These are phyloP conservation scores for Epichloe aotearoae DNA, from an alignment of 2,329 filamentous ascomycete genomes.

Conservation along the genomic window DNA sequence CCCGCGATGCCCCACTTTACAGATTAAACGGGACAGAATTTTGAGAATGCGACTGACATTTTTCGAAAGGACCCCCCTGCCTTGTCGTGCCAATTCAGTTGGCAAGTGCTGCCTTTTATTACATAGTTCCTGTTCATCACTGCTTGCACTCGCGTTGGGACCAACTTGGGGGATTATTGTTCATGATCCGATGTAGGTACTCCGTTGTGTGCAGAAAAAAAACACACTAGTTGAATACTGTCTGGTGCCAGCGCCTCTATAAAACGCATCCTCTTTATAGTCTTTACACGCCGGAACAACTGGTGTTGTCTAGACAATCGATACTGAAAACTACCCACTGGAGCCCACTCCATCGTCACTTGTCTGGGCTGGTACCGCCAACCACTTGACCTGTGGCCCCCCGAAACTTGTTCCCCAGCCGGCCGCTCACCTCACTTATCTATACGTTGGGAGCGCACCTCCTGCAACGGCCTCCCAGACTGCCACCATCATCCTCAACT, in stretches of 20 bases:
- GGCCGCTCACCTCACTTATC: background rate
- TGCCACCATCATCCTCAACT: background rate
- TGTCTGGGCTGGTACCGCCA: background rate
- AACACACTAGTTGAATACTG: too few species aligned
- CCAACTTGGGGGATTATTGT: too few species aligned
- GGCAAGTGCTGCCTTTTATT: too few species aligned
- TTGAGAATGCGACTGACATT: background rate
- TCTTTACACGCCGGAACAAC: too few species aligned
- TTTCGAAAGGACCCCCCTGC: background rate
- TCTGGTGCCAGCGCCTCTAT: too few species aligned
- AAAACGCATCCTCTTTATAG: too few species aligned
- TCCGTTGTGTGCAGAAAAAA: too few species aligned
- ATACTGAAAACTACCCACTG: background rate
- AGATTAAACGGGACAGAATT: background rate
- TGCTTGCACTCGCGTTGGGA: too few species aligned
- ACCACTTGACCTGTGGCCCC: background rate
- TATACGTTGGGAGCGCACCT: conserved; percentile 2
- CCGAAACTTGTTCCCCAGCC: background rate
- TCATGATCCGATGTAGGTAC: too few species aligned
- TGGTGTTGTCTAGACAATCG: too few species aligned
- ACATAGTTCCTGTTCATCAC: too few species aligned
- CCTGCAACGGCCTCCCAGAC: background rate
- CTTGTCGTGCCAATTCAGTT: too few species aligned
- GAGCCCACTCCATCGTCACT: background rate
- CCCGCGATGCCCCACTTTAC: background rate